Conservation (phyloP, 2,329 filamentous ascomycete genomes). For the Drechslerella stenobrocha region DNA sequence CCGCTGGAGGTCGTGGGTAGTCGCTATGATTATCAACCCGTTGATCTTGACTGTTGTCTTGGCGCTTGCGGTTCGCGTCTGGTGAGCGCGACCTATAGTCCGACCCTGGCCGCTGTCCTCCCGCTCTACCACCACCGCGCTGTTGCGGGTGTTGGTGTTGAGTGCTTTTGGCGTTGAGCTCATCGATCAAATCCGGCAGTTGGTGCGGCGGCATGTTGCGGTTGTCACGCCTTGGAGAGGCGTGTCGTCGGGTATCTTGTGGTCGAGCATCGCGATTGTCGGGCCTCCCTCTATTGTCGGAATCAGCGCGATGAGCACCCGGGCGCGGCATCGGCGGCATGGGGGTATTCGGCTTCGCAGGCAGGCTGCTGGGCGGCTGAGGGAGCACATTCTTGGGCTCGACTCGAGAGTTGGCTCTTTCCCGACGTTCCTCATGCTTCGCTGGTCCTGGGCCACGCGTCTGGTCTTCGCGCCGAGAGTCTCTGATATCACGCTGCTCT, state of each 20-base stretch:
- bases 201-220: constrained; percentile 20
- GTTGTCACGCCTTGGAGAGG: constrained; percentile 25
- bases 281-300: constrained; percentile 31
- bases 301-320: constrained; percentile 31
- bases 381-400: constrained; percentile 30
- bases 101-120: constrained; percentile 37
- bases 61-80: constrained; percentile 46
- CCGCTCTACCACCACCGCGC: constrained; percentile 13
- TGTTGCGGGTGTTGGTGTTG: constrained; percentile 26
- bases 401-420: constrained; percentile 30
- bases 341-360: constrained; percentile 41
- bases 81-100: constrained; percentile 48
- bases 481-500: constrained; percentile 16
- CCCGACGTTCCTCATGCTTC: constrained; percentile 44
- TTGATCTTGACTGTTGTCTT: constrained; percentile 48
- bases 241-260: constrained; percentile 20
- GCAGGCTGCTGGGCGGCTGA: constrained; percentile 42
- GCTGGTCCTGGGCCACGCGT: constrained; percentile 10
- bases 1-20: constrained; percentile 51
- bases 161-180: constrained; percentile 35
- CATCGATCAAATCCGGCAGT: constrained; percentile 42
- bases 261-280: constrained; percentile 21
- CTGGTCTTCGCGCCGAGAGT: constrained; percentile 24
- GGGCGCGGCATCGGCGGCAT: constrained; percentile 41
- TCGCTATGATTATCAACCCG: constrained; percentile 37